Base-by-base conservation (phyloP, 1,284 basidiomycete species). In the Chiua sp. region DNA sequence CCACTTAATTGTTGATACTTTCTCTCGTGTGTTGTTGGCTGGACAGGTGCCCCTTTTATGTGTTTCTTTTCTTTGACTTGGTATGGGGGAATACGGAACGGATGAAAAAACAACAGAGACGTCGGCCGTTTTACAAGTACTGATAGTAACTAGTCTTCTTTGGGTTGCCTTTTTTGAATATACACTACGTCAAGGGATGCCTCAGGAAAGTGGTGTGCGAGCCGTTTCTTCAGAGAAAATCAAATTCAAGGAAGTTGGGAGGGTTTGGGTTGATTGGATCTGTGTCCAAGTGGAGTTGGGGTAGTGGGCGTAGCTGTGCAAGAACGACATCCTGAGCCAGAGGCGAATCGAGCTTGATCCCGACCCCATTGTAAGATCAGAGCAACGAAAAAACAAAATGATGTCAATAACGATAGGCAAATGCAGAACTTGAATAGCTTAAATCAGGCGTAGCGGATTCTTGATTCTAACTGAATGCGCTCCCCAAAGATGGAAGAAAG, bases 401-500 rank as follows among this genome's bases (percentile, higher is more conserved):
- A n/a, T n/a, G 33, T 33, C 33, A 33, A 33, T 16, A 18, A 18
- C n/a, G n/a, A n/a, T n/a, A n/a, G n/a, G n/a, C n/a, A n/a, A n/a
- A n/a, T n/a, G n/a, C n/a, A n/a, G n/a, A n/a, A n/a, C n/a, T n/a
- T n/a, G n/a, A n/a, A n/a, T n/a, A n/a, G n/a, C n/a, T n/a, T n/a
- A n/a, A n/a, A n/a, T n/a, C n/a, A n/a, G n/a, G n/a, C n/a, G n/a
- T n/a, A n/a, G n/a, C n/a, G n/a, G n/a, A n/a, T n/a, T n/a, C n/a
- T n/a, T n/a, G n/a, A n/a, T n/a, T n/a, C n/a, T n/a, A n/a, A n/a
- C n/a, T n/a, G n/a, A n/a, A 26, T 61, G 35, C 32, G 13, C 48
- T 39, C 20, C 55, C 16, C 30, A 30, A n/a, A 32, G 18, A 11
- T 15, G 53, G 55, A 57, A 39, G 28, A 37, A 63, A 73, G 70